Conservation (phyloP, 2,329 filamentous ascomycete species). For the Hirsutella minnesotensis region DNA sequence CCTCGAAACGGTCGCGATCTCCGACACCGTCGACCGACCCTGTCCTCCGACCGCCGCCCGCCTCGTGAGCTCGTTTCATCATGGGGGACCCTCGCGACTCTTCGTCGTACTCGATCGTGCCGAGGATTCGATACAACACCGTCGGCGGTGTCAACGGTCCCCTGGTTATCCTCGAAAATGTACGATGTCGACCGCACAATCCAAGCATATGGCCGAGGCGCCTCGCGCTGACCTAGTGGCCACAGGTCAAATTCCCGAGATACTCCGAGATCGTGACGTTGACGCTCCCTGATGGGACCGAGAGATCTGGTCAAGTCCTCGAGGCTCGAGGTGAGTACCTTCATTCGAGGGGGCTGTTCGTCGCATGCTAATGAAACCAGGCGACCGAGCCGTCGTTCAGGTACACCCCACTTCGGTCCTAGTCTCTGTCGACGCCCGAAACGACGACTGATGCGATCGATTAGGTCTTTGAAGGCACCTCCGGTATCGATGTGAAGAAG, state of each 20-base stretch:
- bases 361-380: conserved; percentile 30
- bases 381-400: conserved; percentile 89
- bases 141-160: conserved; percentile 96
- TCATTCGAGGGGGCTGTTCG: neutral
- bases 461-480: conserved; percentile 93
- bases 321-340: conserved; percentile 74
- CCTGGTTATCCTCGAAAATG: conserved; percentile 94
- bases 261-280: conserved; percentile 98
- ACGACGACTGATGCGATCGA: conserved; percentile 12
- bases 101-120: conserved; percentile 47
- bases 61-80: conserved; percentile 11
- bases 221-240: conserved; percentile 12
- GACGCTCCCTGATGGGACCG: conserved; percentile 88
- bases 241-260: conserved; percentile 86
- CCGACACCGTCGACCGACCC: conserved; percentile 5
- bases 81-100: conserved; percentile 48
- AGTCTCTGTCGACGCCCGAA: neutral
- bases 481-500: conserved; percentile 99
- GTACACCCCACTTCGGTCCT: conserved; percentile 34
- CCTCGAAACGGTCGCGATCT: neutral
- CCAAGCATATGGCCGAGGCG: neutral
- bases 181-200: conserved; percentile 23
- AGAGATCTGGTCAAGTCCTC: conserved; percentile 88
- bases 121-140: conserved; percentile 84
- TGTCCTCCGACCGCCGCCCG: conserved; percentile 6